These are phyloP conservation scores for Colletotrichum graminicola DNA, from an alignment of 2,329 filamentous ascomycete species.

Conservation along the genomic window DNA sequence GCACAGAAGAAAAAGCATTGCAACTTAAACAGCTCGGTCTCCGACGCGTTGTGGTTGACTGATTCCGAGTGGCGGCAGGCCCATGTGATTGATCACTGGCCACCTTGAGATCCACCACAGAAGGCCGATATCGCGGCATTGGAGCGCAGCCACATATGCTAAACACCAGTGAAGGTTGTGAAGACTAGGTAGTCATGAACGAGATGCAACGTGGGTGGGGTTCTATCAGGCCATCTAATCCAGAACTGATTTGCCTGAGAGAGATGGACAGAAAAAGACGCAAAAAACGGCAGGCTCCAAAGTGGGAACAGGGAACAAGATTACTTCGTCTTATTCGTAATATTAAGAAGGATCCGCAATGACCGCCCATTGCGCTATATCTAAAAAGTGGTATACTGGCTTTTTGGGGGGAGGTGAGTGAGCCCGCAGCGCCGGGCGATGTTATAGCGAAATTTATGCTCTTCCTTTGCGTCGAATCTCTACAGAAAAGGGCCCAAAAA, in stretches of 20 bases:
- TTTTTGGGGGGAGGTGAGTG: not conserved
- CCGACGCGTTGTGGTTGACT: not conserved
- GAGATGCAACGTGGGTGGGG: not conserved
- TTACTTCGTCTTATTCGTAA: constrained; percentile 35
- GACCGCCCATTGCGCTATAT: constrained; percentile 32
- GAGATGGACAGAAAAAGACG: constrained; percentile 19
- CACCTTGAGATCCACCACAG: constrained; percentile 3
- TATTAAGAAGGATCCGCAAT: constrained; percentile 36
- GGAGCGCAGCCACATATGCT: not conserved
- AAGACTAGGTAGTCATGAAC: not conserved
- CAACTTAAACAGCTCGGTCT: not conserved
- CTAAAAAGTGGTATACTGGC: constrained; percentile 39
- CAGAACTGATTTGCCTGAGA: not conserved
- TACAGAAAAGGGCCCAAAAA: not conserved
- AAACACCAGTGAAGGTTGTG: not conserved
- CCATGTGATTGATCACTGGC: constrained; percentile 4
- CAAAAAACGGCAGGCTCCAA: constrained; percentile 19
- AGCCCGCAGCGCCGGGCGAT: constrained; percentile 1
- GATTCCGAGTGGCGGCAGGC: not conserved
- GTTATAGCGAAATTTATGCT: not conserved
- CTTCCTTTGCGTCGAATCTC: constrained; percentile 13
- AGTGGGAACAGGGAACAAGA: constrained; percentile 10
- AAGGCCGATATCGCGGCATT: constrained; percentile 21
- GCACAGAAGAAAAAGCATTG: constrained; percentile 24
- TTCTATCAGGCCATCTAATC: constrained; percentile 17